phyloP scores from a whole-genome alignment of 73 alveolate species.

The Paraurostyla sp. region DNA sequence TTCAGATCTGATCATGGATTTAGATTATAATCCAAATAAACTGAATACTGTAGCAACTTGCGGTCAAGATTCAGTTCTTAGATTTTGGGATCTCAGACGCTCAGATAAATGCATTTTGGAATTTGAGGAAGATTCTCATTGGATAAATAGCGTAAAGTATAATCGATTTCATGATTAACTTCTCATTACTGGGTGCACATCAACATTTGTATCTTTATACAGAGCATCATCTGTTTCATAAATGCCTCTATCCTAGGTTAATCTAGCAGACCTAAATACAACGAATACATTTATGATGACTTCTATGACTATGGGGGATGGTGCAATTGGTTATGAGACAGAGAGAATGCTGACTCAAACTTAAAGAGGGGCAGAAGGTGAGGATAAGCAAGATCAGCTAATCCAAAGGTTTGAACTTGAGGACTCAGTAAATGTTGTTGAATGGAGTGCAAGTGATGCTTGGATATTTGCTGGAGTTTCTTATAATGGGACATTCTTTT shows the following conservation, averaged over 20 bases:
- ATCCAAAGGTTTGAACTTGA: slow-evolving; percentile 82
- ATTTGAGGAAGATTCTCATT: slow-evolving; percentile 85
- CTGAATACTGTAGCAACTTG: slow-evolving; percentile 82
- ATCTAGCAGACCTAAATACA: slow-evolving; percentile 30
- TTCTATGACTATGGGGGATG: slow-evolving; percentile 43
- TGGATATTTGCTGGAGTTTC: slow-evolving; percentile 95
- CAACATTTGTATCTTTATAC: slow-evolving; percentile 77
- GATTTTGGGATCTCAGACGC: slow-evolving; percentile 83
- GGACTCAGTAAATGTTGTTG: slow-evolving; percentile 84
- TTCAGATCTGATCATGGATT: slow-evolving; percentile 73
- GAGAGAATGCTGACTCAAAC: slow-evolving; percentile 30
- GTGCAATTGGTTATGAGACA: slow-evolving; percentile 38
- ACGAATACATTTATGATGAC: slow-evolving; percentile 40
- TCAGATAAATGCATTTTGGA: slow-evolving; percentile 48
- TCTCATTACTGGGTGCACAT: slow-evolving; percentile 73
- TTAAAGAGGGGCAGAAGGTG: slow-evolving; percentile 19
- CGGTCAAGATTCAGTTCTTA: slow-evolving; percentile 72
- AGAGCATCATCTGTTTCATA: slow-evolving; percentile 75
- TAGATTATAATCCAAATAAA: slow-evolving; percentile 87
- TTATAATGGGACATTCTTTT: slow-evolving; percentile 90
- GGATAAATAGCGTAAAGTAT: slow-evolving; percentile 80
- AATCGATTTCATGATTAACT: slow-evolving; percentile 83
- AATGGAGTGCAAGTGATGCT: slow-evolving; percentile 93
- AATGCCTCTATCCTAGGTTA: slow-evolving; percentile 59
- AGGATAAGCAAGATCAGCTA: background rate